Evolutionary conservation across 441 rosid species (phyloP), one percentile per base, ranked within the genome.

Genomic region (Erysimum cheiri): DNA sequence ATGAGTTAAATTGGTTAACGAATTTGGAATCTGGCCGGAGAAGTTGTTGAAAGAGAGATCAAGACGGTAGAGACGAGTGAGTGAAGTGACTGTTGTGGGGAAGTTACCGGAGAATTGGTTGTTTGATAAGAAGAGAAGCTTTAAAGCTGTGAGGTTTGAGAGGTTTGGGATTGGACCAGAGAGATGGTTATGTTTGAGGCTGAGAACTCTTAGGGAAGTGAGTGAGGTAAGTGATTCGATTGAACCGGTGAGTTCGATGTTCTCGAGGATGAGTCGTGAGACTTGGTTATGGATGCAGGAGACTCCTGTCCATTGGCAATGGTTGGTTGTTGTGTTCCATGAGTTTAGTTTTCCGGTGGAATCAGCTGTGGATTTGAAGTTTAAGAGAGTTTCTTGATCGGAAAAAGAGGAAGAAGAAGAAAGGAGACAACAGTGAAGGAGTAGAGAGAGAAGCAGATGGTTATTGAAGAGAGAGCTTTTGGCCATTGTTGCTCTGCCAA

Each of bases 41-140:
- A 88, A 77, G 80, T 80, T 81, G 78, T 88, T 88, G 65, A 61
- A 81, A 29, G 93, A 88, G 75, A 88, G 86, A 79, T 88, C 90
- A 24, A 88, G 83, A 12, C 93, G 93, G 78, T 83, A 80, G 32
- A 88, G 81, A 31, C 84, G 80, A 44, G 65, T 31, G 31, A 88
- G 86, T 1, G 78, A 78, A 67, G 58, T 60, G 0, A 85, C 48
- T 17, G 87, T 66, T 2, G 65, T 61, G 4, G 90, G 93, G 55
- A 88, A 83, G 32, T 68, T 75, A 37, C 88, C 87, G 63, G 78
- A 67, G 58, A 88, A 84, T 24, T 71, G 69, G 55, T 88, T 88
- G 72, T 79, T 64, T 11, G 90, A 85, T 8, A 85, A 72, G 61
- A 88, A 88, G 52, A 85, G 78, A 17, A 85, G 88, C 81, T 84